phyloP scores from a whole-genome alignment of 78 protist species.

The Protostelium mycophagum region DNA sequence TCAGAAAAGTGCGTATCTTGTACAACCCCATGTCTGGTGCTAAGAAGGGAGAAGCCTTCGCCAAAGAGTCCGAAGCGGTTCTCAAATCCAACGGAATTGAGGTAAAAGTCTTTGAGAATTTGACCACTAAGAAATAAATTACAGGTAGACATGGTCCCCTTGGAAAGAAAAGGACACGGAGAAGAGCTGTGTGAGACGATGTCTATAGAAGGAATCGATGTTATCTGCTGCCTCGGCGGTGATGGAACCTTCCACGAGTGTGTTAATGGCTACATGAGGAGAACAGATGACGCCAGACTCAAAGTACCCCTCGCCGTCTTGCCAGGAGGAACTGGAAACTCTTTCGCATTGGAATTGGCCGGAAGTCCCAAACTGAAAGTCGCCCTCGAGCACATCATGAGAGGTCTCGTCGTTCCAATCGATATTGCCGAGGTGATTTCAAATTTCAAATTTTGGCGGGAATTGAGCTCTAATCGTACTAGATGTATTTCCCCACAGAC shows the following conservation, averaged over 20 bases:
- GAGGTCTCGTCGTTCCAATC: constrained; percentile 54
- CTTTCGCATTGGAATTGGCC: constrained; percentile 43
- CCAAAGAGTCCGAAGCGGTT: constrained; percentile 10
- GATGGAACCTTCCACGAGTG: constrained; percentile 66
- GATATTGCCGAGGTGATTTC: constrained; percentile 61
- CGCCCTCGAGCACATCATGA: constrained; percentile 38
- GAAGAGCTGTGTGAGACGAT: constrained; percentile 41
- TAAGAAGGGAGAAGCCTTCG: constrained; percentile 55
- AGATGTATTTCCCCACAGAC: background rate
- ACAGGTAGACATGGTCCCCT: constrained; percentile 13
- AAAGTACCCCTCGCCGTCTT: constrained; percentile 47
- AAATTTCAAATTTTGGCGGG: background rate
- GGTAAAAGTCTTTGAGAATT: background rate
- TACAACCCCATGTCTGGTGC: constrained; percentile 53
- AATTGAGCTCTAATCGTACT: background rate
- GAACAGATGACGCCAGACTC: constrained; percentile 43
- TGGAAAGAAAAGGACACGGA: constrained; percentile 60
- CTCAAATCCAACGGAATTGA: background rate
- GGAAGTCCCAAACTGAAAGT: constrained; percentile 42
- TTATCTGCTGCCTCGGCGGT: constrained; percentile 57
- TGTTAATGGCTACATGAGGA: constrained; percentile 62
- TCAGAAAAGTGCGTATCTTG: constrained; percentile 28
- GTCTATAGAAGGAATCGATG: constrained; percentile 35
- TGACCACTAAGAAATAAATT: background rate
- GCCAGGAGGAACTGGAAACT: constrained; percentile 63